These are phyloP conservation scores for Ailanthus altissimus DNA, from an alignment of 345 rosid species.

Conservation along the genomic window DNA sequence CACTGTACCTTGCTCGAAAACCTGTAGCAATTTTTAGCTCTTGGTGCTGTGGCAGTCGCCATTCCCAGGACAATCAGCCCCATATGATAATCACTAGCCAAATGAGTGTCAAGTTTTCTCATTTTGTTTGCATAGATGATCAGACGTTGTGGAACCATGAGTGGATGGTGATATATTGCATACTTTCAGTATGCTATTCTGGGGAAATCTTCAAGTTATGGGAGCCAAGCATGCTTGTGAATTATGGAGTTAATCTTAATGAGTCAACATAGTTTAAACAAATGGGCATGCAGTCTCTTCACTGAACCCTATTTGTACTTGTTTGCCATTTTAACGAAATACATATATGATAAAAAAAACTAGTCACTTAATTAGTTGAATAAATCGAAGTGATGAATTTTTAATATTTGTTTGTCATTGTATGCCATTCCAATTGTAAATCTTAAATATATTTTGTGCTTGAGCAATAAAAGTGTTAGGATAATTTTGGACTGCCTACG, in stretches of 20 bases:
- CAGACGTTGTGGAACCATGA: background rate
- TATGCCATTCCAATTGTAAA: too few species aligned
- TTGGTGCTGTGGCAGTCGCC: background rate
- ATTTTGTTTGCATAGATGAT: conserved; percentile 4
- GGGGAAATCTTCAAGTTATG: background rate
- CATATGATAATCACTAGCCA: background rate
- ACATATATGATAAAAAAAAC: too few species aligned
- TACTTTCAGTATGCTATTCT: background rate
- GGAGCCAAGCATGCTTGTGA: background rate
- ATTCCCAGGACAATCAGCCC: conserved; percentile 2
- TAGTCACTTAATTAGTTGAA: too few species aligned
- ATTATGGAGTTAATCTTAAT: conserved; percentile 1
- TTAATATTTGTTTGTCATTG: too few species aligned
- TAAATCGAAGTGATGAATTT: too few species aligned
- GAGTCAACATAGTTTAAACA: background rate
- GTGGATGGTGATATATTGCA: background rate
- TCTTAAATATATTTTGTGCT: too few species aligned
- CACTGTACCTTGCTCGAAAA: background rate
- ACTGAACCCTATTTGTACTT: background rate
- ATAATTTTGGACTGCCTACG: too few species aligned
- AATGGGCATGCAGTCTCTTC: background rate
- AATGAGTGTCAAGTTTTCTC: background rate
- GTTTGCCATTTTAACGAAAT: background rate
- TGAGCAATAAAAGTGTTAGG: too few species aligned
- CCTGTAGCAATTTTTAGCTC: background rate